A percentile compares a stretch with the other conserved stretches of the same genome.
Conservation (phyloP, 352 stramenopile genomes). For the Phytophthora constricta region DNA sequence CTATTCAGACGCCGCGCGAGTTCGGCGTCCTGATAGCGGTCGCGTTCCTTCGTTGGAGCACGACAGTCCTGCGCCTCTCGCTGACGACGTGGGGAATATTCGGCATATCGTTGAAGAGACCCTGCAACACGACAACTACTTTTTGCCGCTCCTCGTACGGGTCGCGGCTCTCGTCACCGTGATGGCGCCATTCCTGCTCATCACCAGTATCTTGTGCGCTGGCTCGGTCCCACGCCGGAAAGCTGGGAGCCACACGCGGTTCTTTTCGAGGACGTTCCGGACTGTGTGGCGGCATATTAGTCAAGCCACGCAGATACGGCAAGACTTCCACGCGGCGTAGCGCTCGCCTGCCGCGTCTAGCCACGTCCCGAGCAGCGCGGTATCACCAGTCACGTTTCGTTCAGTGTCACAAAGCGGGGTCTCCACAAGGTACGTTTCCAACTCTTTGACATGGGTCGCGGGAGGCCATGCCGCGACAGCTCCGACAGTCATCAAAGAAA, state of each 20-base stretch:
- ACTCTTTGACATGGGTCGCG: not conserved
- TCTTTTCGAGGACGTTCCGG: constrained; percentile 4
- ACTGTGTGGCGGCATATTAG: constrained; percentile 12
- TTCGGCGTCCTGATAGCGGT: not conserved
- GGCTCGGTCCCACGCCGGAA: constrained; percentile 3
- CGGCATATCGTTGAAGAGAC: not conserved
- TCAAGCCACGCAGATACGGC: not conserved
- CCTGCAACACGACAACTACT: not conserved
- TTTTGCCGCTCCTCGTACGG: not conserved
- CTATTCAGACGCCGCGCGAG: not conserved
- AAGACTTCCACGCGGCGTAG: not conserved
- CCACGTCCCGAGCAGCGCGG: not conserved
- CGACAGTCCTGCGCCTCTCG: constrained; percentile 1
- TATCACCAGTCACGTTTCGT: not conserved
- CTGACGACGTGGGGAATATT: not conserved
- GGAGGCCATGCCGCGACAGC: not conserved
- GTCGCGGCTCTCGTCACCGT: not conserved
- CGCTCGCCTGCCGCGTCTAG: not conserved
- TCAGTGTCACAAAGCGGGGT: not conserved
- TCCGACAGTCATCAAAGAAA: not conserved
- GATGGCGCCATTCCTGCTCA: not conserved
- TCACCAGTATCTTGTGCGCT: constrained; percentile 10
- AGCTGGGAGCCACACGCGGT: constrained; percentile 5
- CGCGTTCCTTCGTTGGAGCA: not conserved
- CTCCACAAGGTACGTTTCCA: not conserved